Evolutionary conservation across 441 rosid species (phyloP).

Genomic region (Kokia cookei): DNA sequence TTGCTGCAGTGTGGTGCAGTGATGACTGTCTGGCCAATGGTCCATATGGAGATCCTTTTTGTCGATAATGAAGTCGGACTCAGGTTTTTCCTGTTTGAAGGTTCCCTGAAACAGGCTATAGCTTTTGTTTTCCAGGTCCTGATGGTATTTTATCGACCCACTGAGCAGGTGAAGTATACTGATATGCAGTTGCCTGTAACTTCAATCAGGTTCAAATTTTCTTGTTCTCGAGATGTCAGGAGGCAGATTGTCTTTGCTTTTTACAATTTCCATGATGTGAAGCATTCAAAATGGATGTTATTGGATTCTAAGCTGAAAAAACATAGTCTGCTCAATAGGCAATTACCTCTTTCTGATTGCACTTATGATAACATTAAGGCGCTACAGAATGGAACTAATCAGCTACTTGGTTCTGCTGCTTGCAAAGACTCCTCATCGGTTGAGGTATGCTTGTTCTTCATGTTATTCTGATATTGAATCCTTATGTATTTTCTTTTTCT

Average conservation of each 20-base stretch:
- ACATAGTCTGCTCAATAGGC: constrained; percentile 46
- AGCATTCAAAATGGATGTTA: constrained; percentile 53
- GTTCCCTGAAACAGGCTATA: constrained; percentile 66
- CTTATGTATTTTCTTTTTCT: not conserved
- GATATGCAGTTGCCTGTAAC: constrained; percentile 58
- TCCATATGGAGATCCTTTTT: constrained; percentile 84
- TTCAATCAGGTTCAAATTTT: constrained; percentile 67
- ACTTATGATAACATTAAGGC: constrained; percentile 48
- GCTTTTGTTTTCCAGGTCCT: constrained; percentile 54
- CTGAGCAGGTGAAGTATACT: constrained; percentile 35
- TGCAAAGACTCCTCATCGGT: constrained; percentile 13
- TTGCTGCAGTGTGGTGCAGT: constrained; percentile 58
- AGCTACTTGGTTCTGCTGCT: constrained; percentile 19
- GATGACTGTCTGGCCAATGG: constrained; percentile 56
- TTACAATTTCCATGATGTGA: constrained; percentile 49
- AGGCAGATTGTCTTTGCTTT: constrained; percentile 63
- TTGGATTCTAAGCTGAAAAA: constrained; percentile 49
- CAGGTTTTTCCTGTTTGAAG: constrained; percentile 67
- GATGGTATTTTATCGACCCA: constrained; percentile 36
- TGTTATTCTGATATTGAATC: not conserved
- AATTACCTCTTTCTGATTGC: constrained; percentile 63
- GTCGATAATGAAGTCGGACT: constrained; percentile 68
- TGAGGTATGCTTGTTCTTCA: constrained; percentile 35
- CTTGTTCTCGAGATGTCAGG: constrained; percentile 36
- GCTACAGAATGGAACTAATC: constrained; percentile 42